phyloP scores from a whole-genome alignment of 768 basidiomycete species.

The Mycena amicta region DNA sequence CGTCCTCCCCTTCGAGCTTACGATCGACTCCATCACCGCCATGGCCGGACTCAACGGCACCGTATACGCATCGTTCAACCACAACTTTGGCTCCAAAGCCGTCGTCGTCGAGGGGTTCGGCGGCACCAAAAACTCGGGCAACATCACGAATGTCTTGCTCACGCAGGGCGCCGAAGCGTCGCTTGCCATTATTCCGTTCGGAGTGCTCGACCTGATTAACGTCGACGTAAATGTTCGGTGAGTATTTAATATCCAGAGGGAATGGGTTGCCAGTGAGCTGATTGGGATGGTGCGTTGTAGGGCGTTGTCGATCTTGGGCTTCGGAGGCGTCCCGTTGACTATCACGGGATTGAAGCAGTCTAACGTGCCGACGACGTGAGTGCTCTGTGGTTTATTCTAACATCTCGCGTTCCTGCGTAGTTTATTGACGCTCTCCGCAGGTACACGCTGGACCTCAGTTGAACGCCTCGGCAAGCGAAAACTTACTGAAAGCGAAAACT shows the following conservation, averaged over 20 bases:
- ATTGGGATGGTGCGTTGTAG: not conserved
- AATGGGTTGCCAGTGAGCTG: not conserved
- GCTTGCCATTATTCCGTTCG: constrained; percentile 56
- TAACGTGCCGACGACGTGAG: constrained; percentile 54
- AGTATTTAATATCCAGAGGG: constrained; percentile 4
- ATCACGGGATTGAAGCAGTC: constrained; percentile 65
- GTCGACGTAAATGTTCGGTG: constrained; percentile 43
- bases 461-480: no score
- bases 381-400: not conserved
- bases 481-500: no score
- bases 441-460: not conserved
- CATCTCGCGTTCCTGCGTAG: not conserved
- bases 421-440: not conserved
- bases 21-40: constrained; percentile 42
- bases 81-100: constrained; percentile 48
- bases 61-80: constrained; percentile 59
- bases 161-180: constrained; percentile 52
- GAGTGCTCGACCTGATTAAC: constrained; percentile 51
- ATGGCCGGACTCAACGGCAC: constrained; percentile 54
- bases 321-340: constrained; percentile 49
- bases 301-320: constrained; percentile 33
- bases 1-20: constrained; percentile 46
- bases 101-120: constrained; percentile 51
- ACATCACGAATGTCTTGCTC: constrained; percentile 57
- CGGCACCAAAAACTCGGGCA: constrained; percentile 58